Evolutionary conservation across 148 eudicot species (phyloP).

Genomic region (Fagopyrum homotropicum): DNA sequence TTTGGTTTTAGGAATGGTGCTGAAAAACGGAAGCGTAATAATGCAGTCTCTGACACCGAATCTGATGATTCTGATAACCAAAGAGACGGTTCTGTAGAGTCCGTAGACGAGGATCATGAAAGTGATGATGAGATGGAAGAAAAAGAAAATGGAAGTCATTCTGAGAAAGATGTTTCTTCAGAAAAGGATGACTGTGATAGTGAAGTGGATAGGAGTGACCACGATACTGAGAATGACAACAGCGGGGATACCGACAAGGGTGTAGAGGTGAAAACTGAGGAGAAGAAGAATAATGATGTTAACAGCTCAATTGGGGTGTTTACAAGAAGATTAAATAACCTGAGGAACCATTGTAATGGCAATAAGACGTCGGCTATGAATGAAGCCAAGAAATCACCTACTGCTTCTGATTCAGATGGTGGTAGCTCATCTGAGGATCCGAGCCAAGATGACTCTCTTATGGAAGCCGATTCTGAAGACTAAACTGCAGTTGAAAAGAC

Average conservation of each 20-base stretch:
- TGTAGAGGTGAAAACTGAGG: conserved; percentile 13
- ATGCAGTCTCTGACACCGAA: conserved; percentile 20
- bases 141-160: conserved; percentile 18
- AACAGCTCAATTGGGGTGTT: not conserved
- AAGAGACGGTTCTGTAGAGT: conserved; percentile 6
- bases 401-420: conserved; percentile 53
- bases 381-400: conserved; percentile 32
- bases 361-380: conserved; percentile 22
- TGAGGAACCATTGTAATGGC: conserved; percentile 3
- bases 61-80: conserved; percentile 13
- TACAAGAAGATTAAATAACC: not conserved
- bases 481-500: conserved; percentile 23
- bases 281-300: conserved; percentile 11
- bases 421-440: conserved; percentile 30
- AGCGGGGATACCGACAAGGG: conserved; percentile 10
- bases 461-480: conserved; percentile 30
- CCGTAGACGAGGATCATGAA: conserved; percentile 21
- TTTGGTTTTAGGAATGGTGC: conserved; percentile 1
- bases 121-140: conserved; percentile 21
- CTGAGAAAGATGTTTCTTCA: conserved; percentile 10
- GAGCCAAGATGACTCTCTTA: conserved; percentile 16
- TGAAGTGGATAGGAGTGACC: conserved; percentile 22
- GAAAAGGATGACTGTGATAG: conserved; percentile 11
- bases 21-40: conserved; percentile 13
- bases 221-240: conserved; percentile 21